Percentiles rank a stretch among this genome's conserved stretches.
These are phyloP conservation scores for Populus davidiana DNA, from an alignment of 345 rosid species.

Conservation along the genomic window DNA sequence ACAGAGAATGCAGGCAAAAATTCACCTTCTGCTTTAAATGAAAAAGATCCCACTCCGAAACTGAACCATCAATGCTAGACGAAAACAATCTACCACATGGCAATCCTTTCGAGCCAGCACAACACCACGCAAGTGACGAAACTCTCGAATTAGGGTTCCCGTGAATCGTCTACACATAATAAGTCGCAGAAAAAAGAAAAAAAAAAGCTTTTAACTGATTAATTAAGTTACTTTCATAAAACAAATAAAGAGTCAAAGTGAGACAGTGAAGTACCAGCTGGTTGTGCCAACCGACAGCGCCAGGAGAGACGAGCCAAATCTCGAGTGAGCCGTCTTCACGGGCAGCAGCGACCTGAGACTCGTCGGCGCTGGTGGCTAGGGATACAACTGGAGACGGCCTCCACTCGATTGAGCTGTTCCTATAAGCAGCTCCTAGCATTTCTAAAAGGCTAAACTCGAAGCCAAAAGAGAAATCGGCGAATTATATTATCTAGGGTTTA, in stretches of 20 bases:
- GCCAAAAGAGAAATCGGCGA: not conserved
- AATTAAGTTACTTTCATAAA: not conserved
- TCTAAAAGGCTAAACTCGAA: not conserved
- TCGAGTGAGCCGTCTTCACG: slow-evolving; percentile 93
- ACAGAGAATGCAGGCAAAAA: not conserved
- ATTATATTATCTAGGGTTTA: not conserved
- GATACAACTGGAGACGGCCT: slow-evolving; percentile 86
- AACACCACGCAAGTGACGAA: slow-evolving; percentile 83
- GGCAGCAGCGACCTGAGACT: slow-evolving; percentile 76
- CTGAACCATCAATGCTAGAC: slow-evolving; percentile 75
- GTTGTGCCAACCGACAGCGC: slow-evolving; percentile 96
- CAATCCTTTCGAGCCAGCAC: slow-evolving; percentile 44
- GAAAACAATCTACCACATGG: slow-evolving; percentile 78
- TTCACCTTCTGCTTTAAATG: slow-evolving; percentile 81
- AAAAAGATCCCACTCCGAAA: slow-evolving; percentile 86
- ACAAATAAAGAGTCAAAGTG: not conserved
- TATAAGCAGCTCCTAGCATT: slow-evolving; percentile 52
- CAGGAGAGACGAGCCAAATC: slow-evolving; percentile 96
- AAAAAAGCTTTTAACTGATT: not conserved
- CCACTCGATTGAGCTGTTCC: slow-evolving; percentile 79
- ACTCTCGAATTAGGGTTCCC: slow-evolving; percentile 73
- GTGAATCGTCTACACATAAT: slow-evolving; percentile 55
- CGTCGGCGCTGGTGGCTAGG: slow-evolving; percentile 73
- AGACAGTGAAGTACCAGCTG: slow-evolving; percentile 54
- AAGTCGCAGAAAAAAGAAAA: not conserved